Evolutionary conservation across 148 eudicot genomes (phyloP).

Genomic region (Hydrangea macrophylla): DNA sequence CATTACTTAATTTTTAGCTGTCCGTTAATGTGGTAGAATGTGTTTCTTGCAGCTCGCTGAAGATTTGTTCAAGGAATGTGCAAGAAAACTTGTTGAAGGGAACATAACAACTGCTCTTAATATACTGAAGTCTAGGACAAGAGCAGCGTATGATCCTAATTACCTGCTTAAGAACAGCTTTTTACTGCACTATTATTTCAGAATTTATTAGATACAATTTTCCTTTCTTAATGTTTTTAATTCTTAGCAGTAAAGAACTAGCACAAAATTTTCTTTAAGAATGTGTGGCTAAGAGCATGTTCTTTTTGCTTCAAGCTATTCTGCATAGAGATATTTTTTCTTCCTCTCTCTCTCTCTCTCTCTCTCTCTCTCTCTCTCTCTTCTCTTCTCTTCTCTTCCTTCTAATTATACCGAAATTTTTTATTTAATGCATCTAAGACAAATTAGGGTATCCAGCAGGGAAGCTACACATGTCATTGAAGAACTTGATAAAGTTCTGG

Average conservation of each 20-base stretch:
- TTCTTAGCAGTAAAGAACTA: neutral
- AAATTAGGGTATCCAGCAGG: conserved; percentile 38
- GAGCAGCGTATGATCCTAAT: conserved; percentile 52
- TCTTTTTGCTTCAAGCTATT: too few relatives aligned
- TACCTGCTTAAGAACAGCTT: neutral
- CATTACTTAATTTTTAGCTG: conserved; percentile 7
- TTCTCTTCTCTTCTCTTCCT: too few relatives aligned
- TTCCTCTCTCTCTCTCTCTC: too few relatives aligned
- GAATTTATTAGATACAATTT: neutral
- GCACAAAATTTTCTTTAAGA: neutral
- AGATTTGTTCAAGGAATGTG: conserved; percentile 72
- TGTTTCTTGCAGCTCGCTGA: conserved; percentile 64
- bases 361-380: too few relatives aligned
- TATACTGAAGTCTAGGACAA: conserved; percentile 60
- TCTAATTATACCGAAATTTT: too few relatives aligned
- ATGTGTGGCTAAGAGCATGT: neutral
- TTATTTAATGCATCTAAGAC: conserved; percentile 12
- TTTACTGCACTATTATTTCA: neutral
- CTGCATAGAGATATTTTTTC: too few relatives aligned
- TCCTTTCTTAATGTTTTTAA: neutral
- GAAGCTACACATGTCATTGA: conserved; percentile 48
- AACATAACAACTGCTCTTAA: conserved; percentile 61
- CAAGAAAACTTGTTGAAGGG: conserved; percentile 77
- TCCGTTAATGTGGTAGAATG: conserved; percentile 5
- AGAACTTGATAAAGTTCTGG: conserved; percentile 73